These are phyloP conservation scores for Cucumis hystrix DNA, from an alignment of 306 rosid genomes.

Conservation along the genomic window DNA sequence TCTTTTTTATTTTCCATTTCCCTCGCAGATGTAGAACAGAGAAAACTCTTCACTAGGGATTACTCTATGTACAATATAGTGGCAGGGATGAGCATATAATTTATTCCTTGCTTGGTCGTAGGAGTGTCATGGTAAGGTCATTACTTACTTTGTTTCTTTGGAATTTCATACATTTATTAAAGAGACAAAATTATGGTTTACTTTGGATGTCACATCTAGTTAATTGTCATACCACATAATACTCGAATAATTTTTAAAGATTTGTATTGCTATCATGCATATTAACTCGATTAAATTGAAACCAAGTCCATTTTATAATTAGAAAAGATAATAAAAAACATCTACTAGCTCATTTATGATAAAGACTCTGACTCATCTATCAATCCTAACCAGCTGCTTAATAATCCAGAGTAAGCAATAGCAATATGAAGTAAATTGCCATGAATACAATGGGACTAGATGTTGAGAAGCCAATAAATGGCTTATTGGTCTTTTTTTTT, in stretches of 20 bases:
- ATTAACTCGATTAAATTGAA: neutral
- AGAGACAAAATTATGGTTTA: neutral
- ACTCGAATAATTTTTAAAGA: neutral
- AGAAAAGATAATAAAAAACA: neutral
- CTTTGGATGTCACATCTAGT: neutral
- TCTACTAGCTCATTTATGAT: neutral
- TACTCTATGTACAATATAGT: slow-evolving; percentile 69
- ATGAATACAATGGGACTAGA: neutral
- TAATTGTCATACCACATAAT: neutral
- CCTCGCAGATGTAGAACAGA: slow-evolving; percentile 29
- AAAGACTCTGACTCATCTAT: neutral
- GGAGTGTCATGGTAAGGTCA: slow-evolving; percentile 41
- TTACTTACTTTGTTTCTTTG: neutral
- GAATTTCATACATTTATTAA: neutral
- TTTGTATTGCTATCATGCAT: neutral
- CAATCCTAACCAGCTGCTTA: neutral
- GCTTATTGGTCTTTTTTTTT: neutral
- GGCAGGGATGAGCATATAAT: slow-evolving; percentile 63
- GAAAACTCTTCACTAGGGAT: slow-evolving; percentile 66
- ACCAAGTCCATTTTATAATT: neutral
- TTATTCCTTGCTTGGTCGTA: slow-evolving; percentile 72
- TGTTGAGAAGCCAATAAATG: neutral
- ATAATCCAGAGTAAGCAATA: neutral
- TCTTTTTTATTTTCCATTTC: no score
- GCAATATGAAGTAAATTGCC: neutral